Evolutionary conservation across 495 filamentous ascomycete species (phyloP).

Genomic region (Chaetomidium leptoderma): DNA sequence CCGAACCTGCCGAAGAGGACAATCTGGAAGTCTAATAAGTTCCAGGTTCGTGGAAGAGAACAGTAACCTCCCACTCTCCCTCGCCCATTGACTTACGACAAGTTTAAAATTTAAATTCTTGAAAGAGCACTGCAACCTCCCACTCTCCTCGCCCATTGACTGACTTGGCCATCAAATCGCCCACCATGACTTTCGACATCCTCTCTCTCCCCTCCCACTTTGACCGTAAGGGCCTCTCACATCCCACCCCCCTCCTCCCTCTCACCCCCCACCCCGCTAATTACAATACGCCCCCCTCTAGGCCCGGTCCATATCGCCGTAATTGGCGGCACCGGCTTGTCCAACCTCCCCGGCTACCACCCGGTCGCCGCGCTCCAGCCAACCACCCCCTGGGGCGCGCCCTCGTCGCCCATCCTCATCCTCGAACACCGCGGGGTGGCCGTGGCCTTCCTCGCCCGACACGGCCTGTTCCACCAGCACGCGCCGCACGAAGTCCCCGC

Average conservation of each 20-base stretch:
- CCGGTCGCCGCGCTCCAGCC: conserved; percentile 70
- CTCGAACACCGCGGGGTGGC: conserved; percentile 75
- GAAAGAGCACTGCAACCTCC: background rate
- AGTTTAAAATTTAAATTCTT: background rate
- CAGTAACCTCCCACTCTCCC: background rate
- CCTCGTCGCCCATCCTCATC: conserved; percentile 87
- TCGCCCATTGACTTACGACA: too few species aligned
- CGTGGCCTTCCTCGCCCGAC: conserved; percentile 90
- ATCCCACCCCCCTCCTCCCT: background rate
- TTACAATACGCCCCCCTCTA: conserved; percentile 36
- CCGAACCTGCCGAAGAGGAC: background rate
- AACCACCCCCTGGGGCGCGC: conserved; percentile 83
- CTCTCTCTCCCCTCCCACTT: conserved; percentile 18
- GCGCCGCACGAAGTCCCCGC: conserved; percentile 88
- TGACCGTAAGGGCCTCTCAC: conserved; percentile 14
- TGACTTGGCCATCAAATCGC: background rate
- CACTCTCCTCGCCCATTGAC: background rate
- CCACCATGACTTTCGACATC: conserved; percentile 19
- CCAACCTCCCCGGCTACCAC: conserved; percentile 62
- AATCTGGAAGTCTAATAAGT: too few species aligned
- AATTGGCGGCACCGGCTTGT: conserved; percentile 93
- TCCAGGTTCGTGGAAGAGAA: background rate
- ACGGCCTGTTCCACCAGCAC: conserved; percentile 81
- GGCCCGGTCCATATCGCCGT: conserved; percentile 85
- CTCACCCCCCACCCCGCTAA: background rate